A percentile compares a stretch with the other conserved stretches of the same genome.
These are phyloP conservation scores for Penicillium sp. DNA, from an alignment of 2,329 filamentous ascomycete genomes.

Conservation along the genomic window DNA sequence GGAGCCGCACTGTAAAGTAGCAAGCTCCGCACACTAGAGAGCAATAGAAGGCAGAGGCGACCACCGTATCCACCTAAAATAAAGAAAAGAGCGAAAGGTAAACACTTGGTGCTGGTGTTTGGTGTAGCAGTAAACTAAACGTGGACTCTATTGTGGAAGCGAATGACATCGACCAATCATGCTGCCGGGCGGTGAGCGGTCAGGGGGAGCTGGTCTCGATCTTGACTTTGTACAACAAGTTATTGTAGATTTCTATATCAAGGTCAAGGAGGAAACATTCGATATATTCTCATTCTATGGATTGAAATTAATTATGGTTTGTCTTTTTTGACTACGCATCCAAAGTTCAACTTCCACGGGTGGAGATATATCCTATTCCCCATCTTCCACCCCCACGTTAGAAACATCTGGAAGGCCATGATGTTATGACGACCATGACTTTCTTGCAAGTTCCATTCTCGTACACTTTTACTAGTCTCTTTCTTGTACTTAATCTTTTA, in stretches of 20 bases:
- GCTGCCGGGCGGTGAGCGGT: conserved; percentile 31
- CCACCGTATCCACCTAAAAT: conserved; percentile 35
- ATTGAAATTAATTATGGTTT: not conserved
- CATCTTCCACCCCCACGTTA: conserved; percentile 13
- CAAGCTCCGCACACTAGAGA: conserved; percentile 39
- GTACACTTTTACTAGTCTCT: not conserved
- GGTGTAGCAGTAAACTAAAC: conserved; percentile 34
- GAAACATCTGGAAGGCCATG: conserved; percentile 25
- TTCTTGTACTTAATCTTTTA: not conserved
- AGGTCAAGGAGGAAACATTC: not conserved
- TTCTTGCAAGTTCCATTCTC: not conserved
- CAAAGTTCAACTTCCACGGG: conserved; percentile 2
- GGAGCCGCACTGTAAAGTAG: conserved; percentile 43
- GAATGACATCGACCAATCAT: conserved; percentile 34
- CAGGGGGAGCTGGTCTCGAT: conserved; percentile 21
- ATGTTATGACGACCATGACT: conserved; percentile 9
- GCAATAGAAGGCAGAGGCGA: conserved; percentile 27
- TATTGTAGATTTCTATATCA: not conserved
- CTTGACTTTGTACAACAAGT: not conserved
- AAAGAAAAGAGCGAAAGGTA: conserved; percentile 24
- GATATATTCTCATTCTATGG: not conserved
- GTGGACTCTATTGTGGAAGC: conserved; percentile 43
- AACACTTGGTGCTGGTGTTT: conserved; percentile 22
- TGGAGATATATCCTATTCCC: conserved; percentile 10
- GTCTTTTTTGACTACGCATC: not conserved